Percentiles rank a stretch among this genome's conserved stretches.
These are phyloP conservation scores for Clonostachys byssicola DNA, from an alignment of 2,329 filamentous ascomycete genomes.

Conservation along the genomic window DNA sequence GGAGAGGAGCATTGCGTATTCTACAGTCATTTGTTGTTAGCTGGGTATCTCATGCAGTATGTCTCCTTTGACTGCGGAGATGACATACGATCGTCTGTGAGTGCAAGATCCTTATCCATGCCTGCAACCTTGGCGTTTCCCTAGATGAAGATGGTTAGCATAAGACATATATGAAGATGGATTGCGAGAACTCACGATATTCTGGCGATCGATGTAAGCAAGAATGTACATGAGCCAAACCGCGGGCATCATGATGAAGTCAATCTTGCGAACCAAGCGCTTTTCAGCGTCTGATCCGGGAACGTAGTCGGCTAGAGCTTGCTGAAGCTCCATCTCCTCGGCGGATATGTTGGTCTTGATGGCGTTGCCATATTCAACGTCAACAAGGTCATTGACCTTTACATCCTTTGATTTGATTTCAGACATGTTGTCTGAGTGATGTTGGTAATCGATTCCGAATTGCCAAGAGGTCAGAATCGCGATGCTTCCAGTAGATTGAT, in stretches of 20 bases:
- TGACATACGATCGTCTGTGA: constrained; percentile 27
- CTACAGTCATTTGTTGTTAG: background rate
- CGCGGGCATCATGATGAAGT: constrained; percentile 43
- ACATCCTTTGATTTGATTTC: background rate
- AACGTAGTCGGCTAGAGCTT: constrained; percentile 3
- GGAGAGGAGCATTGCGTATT: constrained; percentile 45
- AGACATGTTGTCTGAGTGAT: background rate
- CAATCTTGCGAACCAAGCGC: constrained; percentile 35
- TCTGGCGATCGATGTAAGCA: constrained; percentile 18
- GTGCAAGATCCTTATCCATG: constrained; percentile 38
- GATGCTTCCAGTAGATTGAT: too few relatives aligned
- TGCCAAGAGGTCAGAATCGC: too few relatives aligned
- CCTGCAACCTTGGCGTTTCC: constrained; percentile 48
- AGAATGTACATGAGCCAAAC: constrained; percentile 26
- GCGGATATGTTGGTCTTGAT: background rate
- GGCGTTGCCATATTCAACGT: background rate
- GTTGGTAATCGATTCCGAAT: too few relatives aligned
- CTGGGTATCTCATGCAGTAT: background rate
- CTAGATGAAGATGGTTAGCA: constrained; percentile 2
- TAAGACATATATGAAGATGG: background rate
- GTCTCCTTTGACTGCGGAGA: background rate
- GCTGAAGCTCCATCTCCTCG: constrained; percentile 3
- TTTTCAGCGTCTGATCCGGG: constrained; percentile 20
- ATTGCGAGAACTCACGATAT: constrained; percentile 12
- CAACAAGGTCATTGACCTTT: background rate